Evolutionary conservation across 345 rosid genomes (phyloP).

Genomic region (Bretschneidera sinensis): DNA sequence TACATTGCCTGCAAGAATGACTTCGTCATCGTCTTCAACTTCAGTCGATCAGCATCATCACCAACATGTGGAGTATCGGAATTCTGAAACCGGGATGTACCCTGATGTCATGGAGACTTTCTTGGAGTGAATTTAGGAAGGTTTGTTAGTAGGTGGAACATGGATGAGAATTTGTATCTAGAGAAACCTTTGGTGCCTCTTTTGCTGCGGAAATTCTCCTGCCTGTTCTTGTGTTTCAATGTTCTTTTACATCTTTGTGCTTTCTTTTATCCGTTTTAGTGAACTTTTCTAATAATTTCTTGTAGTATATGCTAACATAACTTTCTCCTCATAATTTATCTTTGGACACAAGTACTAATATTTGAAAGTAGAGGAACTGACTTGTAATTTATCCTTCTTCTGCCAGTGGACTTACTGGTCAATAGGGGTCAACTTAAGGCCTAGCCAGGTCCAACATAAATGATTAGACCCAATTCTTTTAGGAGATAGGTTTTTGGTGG

Average conservation of each 20-base stretch:
- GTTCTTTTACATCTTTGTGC: conserved; percentile 9
- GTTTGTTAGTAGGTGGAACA: background rate
- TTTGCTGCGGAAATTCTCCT: conserved; percentile 15
- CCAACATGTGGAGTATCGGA: conserved; percentile 46
- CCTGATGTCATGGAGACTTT: conserved; percentile 72
- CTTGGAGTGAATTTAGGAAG: conserved; percentile 52
- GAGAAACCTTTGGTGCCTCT: conserved; percentile 9
- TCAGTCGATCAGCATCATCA: conserved; percentile 52
- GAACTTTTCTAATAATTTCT: conserved; percentile 23
- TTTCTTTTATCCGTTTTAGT: conserved; percentile 6
- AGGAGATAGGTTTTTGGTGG: too few species aligned
- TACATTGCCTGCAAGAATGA: conserved; percentile 70
- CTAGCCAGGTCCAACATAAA: too few species aligned
- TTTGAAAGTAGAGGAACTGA: too few species aligned
- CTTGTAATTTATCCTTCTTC: too few species aligned
- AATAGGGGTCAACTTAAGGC: too few species aligned
- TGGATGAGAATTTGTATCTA: conserved; percentile 22
- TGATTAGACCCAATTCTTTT: too few species aligned
- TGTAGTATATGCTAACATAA: conserved; percentile 22
- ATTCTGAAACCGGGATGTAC: conserved; percentile 56
- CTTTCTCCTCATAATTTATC: background rate
- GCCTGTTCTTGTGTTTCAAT: conserved; percentile 17
- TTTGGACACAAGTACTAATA: too few species aligned
- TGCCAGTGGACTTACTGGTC: too few species aligned
- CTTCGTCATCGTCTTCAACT: conserved; percentile 63